Evolutionary conservation across 306 rosid genomes (phyloP).

Genomic region (Mucuna pruriens): DNA sequence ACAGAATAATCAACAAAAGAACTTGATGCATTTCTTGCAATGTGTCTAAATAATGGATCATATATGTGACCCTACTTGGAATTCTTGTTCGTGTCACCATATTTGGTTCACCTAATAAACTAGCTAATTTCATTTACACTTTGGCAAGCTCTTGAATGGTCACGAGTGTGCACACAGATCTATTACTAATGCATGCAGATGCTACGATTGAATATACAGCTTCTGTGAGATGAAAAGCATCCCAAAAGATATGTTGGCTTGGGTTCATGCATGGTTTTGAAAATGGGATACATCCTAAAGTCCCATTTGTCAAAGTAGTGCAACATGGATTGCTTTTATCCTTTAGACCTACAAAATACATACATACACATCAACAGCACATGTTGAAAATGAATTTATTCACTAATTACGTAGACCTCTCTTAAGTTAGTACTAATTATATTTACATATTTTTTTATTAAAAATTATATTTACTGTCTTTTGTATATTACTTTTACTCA

Average conservation of each 20-base stretch:
- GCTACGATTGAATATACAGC: slow-evolving; percentile 45
- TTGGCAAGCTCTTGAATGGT: slow-evolving; percentile 50
- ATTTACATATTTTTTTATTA: too few species aligned
- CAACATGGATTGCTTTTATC: slow-evolving; percentile 57
- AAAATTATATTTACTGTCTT: too few species aligned
- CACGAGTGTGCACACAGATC: slow-evolving; percentile 40
- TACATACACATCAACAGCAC: neutral
- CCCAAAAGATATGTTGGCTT: slow-evolving; percentile 53
- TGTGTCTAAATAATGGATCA: neutral
- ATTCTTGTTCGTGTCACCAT: neutral
- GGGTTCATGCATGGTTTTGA: slow-evolving; percentile 35
- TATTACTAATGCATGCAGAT: slow-evolving; percentile 41
- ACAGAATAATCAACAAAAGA: neutral
- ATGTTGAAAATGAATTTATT: neutral
- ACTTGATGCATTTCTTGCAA: neutral
- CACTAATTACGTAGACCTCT: too few species aligned
- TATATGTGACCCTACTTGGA: neutral
- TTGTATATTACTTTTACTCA: too few species aligned
- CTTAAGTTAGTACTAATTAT: too few species aligned
- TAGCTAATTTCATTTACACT: neutral
- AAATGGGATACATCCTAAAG: slow-evolving; percentile 53
- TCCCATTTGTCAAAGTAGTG: slow-evolving; percentile 47
- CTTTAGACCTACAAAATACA: slow-evolving; percentile 26
- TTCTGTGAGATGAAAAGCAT: slow-evolving; percentile 55
- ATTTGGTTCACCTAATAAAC: too few species aligned